Conservation (phyloP, 2,329 filamentous ascomycete genomes). For the Sclerotinia sclerotiorum region DNA sequence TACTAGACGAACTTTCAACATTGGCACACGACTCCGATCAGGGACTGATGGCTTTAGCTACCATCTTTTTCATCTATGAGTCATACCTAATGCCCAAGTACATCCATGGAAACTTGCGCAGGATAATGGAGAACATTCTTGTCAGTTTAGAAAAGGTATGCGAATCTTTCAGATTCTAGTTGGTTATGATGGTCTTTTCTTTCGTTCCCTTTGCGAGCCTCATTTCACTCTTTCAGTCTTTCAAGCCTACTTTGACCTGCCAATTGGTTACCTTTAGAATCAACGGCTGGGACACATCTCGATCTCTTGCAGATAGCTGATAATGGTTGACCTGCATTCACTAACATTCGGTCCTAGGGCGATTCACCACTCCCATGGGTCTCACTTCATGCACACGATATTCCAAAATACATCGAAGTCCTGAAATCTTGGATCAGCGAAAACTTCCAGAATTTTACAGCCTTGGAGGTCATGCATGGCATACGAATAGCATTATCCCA, state of each 20-base stretch:
- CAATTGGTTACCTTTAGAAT: neutral
- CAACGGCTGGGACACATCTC: neutral
- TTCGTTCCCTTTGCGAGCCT: neutral
- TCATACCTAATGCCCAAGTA: slow-evolving; percentile 25
- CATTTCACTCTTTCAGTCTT: neutral
- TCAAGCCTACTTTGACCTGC: neutral
- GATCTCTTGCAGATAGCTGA: too few relatives aligned
- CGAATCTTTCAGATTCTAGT: neutral
- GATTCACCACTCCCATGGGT: neutral
- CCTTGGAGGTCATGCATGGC: neutral
- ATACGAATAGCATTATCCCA: neutral
- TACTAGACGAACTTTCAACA: slow-evolving; percentile 20
- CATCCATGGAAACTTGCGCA: slow-evolving; percentile 22
- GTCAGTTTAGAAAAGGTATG: neutral
- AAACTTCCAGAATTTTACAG: neutral
- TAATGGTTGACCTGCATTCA: neutral
- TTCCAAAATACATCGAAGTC: neutral
- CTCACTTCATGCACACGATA: neutral
- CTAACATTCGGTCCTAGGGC: neutral
- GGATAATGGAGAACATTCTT: neutral
- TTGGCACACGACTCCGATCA: slow-evolving; percentile 8
- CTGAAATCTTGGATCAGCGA: neutral
- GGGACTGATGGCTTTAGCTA: slow-evolving; percentile 1
- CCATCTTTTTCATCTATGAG: slow-evolving; percentile 24
- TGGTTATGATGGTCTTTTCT: neutral